Conservation (phyloP, 306 rosid species). For the Aeschynomene evenia region DNA sequence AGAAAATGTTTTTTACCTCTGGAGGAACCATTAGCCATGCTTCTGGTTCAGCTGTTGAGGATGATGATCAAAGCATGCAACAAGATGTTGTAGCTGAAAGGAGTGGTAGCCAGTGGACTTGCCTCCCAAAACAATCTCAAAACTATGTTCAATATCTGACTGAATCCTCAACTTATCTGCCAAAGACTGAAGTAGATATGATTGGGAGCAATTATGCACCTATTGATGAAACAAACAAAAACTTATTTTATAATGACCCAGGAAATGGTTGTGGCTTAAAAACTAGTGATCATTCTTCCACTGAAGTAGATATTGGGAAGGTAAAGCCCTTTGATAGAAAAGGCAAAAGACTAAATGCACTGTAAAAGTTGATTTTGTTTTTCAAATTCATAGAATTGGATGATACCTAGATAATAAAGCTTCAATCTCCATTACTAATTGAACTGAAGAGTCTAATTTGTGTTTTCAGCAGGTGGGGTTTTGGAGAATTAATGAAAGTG, state of each 20-base stretch:
- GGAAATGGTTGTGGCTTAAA: constrained; percentile 43
- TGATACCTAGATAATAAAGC: background rate
- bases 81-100: constrained; percentile 32
- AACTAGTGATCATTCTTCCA: constrained; percentile 35
- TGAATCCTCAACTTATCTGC: constrained; percentile 50
- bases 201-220: constrained; percentile 42
- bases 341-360: background rate
- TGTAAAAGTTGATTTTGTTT: background rate
- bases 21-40: constrained; percentile 37
- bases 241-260: constrained; percentile 34
- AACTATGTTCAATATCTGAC: constrained; percentile 55
- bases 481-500: constrained; percentile 37
- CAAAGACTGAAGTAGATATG: constrained; percentile 39
- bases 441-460: background rate
- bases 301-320: constrained; percentile 45
- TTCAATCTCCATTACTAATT: background rate
- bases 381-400: too few relatives aligned
- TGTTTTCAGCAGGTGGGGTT: constrained; percentile 33
- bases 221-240: constrained; percentile 39
- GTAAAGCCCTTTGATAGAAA: constrained; percentile 32
- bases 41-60: constrained; percentile 30
- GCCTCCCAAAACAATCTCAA: constrained; percentile 44
- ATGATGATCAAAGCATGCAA: constrained; percentile 37
- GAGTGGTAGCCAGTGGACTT: constrained; percentile 45
- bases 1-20: constrained; percentile 27